Base-by-base conservation (phyloP, 1,284 basidiomycete species). In the Volvariella surrecta region DNA sequence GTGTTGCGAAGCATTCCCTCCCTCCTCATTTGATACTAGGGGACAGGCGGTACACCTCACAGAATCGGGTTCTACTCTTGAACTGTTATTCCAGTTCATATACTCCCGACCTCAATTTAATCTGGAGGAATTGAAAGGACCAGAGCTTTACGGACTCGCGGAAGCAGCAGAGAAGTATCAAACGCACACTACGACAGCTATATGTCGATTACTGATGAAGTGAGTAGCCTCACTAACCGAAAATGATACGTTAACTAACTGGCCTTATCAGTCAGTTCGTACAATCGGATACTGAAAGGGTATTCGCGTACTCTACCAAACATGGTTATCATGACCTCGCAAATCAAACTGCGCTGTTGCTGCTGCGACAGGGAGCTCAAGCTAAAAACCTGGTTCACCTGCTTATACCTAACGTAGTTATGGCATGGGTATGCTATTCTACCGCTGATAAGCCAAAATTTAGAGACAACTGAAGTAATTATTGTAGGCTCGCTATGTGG, bases 91-190 rank as follows among this genome's bases (percentile, higher is more conserved):
- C 19, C 35, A 28, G 3, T 53, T 53, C 31, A 43, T 50, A 16
- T 50, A 50, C 28, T 50, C 52, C 2, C 34, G 37, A 28, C 42
- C 45, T 4, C 43, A 49, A 17, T 48, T 50, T 2, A 24, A 48
- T 21, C 17, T 52, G 3, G 20, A 42, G 1, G 45, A 42, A 9
- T 34, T 49, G 8, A 30, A 43, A 1, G 50, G 52, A 31, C 42
- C 47, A 4, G 32, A 10, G 1, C 31, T 54, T 7, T 20, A 21
- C 2, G 30, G 28, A 10, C 39, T 51, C 9, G 46, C 50, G 10
- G 50, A 51, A 17, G 50, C 52, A n/a, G 50, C 47, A 32, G 50
- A 51, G 39, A 53, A 51, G 39, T 53, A 53, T 39, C 42, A 48
- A 20, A 42, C 50, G 4, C 51, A 42, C 37, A 39, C 43, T 24